phyloP scores from a whole-genome alignment of 768 basidiomycete species.

The Xerocomellus chrysenteron region DNA sequence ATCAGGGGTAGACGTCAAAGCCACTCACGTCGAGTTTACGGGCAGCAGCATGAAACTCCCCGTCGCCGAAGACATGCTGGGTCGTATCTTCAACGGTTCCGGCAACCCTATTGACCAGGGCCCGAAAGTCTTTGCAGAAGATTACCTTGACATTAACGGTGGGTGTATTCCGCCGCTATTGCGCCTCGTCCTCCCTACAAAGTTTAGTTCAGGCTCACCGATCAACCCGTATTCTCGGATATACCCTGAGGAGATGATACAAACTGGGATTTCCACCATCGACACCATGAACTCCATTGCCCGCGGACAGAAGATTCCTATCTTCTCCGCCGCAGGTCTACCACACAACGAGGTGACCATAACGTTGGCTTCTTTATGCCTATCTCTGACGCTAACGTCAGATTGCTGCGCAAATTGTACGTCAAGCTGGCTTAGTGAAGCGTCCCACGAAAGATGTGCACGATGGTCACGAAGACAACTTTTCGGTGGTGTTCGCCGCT shows the following conservation, averaged over 20 bases:
- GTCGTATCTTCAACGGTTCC: constrained; percentile 98
- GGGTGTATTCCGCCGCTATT: constrained; percentile 27
- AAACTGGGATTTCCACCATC: constrained; percentile 99
- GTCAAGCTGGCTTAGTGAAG: constrained; percentile 97
- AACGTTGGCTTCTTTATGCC: constrained; percentile 21
- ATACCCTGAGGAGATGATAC: constrained; percentile 99
- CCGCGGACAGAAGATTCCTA: constrained; percentile 99
- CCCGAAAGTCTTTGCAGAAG: constrained; percentile 98
- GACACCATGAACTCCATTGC: constrained; percentile 99
- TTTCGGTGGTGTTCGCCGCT: constrained; percentile 98
- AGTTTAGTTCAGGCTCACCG: constrained; percentile 70
- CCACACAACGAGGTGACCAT: constrained; percentile 90
- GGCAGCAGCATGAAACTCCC: constrained; percentile 99
- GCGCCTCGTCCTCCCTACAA: constrained; percentile 11
- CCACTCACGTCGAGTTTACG: constrained; percentile 97
- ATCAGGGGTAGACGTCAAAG: constrained; percentile 94
- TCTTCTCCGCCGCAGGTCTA: constrained; percentile 97
- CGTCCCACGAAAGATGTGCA: constrained; percentile 96
- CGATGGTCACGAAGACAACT: constrained; percentile 99
- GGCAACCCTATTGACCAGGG: constrained; percentile 98
- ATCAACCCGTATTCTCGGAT: constrained; percentile 98
- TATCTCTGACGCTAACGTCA: constrained; percentile 36
- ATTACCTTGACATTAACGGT: constrained; percentile 99
- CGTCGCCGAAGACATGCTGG: constrained; percentile 98
- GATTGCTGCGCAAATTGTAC: constrained; percentile 99